phyloP scores from a whole-genome alignment of 345 rosid genomes.

The Geranium rotundifolium region DNA sequence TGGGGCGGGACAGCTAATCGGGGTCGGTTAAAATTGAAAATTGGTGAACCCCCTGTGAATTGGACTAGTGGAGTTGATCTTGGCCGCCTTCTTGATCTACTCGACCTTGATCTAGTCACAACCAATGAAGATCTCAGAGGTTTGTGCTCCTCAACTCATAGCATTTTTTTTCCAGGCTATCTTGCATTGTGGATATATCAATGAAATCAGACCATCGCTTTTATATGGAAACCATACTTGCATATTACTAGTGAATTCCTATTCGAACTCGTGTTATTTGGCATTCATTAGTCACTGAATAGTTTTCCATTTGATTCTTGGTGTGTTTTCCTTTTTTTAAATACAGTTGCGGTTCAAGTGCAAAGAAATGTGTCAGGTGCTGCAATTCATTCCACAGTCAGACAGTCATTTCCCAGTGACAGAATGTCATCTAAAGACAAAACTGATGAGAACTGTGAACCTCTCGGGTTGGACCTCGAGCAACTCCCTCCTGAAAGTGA shows the following conservation, averaged over 20 bases:
- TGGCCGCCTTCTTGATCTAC: slow-evolving; percentile 88
- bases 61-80: slow-evolving; percentile 99
- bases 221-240: too few relatives aligned
- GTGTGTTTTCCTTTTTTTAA: neutral
- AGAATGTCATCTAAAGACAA: slow-evolving; percentile 39
- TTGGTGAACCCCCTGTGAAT: slow-evolving; percentile 85
- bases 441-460: slow-evolving; percentile 43
- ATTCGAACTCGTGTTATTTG: too few relatives aligned
- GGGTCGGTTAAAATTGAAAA: slow-evolving; percentile 77
- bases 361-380: slow-evolving; percentile 61
- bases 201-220: neutral
- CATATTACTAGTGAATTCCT: too few relatives aligned
- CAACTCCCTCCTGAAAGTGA: slow-evolving; percentile 26
- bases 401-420: slow-evolving; percentile 58
- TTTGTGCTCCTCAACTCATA: slow-evolving; percentile 13
- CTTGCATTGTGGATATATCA: slow-evolving; percentile 1
- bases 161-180: slow-evolving; percentile 2
- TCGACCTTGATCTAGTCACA: slow-evolving; percentile 79
- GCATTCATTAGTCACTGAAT: neutral
- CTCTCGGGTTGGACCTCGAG: slow-evolving; percentile 29
- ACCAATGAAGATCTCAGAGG: slow-evolving; percentile 73
- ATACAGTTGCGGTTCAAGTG: slow-evolving; percentile 56
- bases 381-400: slow-evolving; percentile 59
- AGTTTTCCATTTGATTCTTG: neutral
- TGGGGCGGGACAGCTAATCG: slow-evolving; percentile 99